Percentiles rank a stretch among this genome's conserved stretches.
Evolutionary conservation across 306 rosid genomes (phyloP).

Genomic region (Albizia julibrissin): DNA sequence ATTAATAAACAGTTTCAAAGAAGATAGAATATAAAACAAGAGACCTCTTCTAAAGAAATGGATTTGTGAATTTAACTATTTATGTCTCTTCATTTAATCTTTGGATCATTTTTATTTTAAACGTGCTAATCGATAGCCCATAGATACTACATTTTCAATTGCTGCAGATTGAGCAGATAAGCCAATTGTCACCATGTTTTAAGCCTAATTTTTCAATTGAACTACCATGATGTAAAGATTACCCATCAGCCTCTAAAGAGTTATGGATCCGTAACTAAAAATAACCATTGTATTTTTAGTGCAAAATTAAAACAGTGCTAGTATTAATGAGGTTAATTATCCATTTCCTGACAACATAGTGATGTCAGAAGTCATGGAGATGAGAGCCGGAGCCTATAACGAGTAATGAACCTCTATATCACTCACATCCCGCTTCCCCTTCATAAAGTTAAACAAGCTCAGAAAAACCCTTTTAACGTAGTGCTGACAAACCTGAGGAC

Average conservation of each 20-base stretch:
- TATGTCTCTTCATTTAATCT: background rate
- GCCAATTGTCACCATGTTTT: conserved; percentile 8
- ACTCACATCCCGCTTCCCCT: background rate
- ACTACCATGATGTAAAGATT: background rate
- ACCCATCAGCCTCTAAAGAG: background rate
- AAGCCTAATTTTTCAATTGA: background rate
- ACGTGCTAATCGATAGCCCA: background rate
- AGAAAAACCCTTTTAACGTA: background rate
- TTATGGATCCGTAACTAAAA: background rate
- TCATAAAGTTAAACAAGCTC: background rate
- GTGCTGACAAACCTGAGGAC: background rate
- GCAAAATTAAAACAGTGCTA: conserved; percentile 7
- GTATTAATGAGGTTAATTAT: conserved; percentile 19
- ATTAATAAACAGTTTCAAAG: conserved; percentile 4
- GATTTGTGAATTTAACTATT: conserved; percentile 11
- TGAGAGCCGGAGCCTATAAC: background rate
- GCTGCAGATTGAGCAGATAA: conserved; percentile 18
- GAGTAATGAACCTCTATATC: background rate
- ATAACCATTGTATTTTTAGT: conserved; percentile 1
- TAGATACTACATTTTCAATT: conserved; percentile 12
- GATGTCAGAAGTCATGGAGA: conserved; percentile 1
- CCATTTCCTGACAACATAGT: background rate
- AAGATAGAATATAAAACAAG: conserved; percentile 17
- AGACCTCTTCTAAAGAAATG: conserved; percentile 18
- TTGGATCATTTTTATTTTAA: conserved; percentile 15